Evolutionary conservation across 306 rosid species (phyloP).

Genomic region (Coriaria nepalensis): DNA sequence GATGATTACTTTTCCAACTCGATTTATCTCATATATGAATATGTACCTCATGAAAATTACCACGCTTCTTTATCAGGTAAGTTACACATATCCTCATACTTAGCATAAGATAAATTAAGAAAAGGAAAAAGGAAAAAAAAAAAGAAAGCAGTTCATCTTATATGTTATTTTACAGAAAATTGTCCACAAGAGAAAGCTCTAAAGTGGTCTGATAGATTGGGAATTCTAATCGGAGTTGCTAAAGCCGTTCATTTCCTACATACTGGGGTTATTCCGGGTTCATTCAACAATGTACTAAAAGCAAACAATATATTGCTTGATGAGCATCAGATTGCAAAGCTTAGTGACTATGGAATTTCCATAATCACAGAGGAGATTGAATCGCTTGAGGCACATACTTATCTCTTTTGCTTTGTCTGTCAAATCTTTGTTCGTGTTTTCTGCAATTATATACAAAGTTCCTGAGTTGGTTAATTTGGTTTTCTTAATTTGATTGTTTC

Average conservation of each 20-base stretch:
- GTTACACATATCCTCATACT: conserved; percentile 6
- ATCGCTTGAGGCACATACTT: conserved; percentile 40
- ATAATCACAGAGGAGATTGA: conserved; percentile 44
- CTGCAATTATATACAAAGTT: too few species aligned
- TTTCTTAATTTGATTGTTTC: conserved; percentile 8
- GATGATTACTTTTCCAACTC: conserved; percentile 35
- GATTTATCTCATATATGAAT: conserved; percentile 61
- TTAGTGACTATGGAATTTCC: conserved; percentile 81
- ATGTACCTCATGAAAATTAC: conserved; percentile 46
- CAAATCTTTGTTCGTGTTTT: too few species aligned
- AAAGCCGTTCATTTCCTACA: conserved; percentile 81
- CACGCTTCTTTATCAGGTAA: conserved; percentile 48
- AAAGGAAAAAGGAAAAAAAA: too few species aligned
- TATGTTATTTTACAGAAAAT: conserved; percentile 32
- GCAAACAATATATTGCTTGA: conserved; percentile 63
- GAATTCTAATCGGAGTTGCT: conserved; percentile 69
- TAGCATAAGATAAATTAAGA: too few species aligned
- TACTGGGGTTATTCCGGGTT: conserved; percentile 71
- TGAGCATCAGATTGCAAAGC: conserved; percentile 61
- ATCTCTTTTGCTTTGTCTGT: conserved; percentile 12
- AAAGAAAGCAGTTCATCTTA: neutral
- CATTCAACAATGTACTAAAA: conserved; percentile 50
- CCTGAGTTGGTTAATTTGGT: too few species aligned
- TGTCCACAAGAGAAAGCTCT: conserved; percentile 37
- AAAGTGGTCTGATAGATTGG: conserved; percentile 75